Percentiles rank a stretch among this genome's conserved stretches.
These are phyloP conservation scores for Passalora sequoiae DNA, from an alignment of 2,329 filamentous ascomycete genomes.

Conservation along the genomic window DNA sequence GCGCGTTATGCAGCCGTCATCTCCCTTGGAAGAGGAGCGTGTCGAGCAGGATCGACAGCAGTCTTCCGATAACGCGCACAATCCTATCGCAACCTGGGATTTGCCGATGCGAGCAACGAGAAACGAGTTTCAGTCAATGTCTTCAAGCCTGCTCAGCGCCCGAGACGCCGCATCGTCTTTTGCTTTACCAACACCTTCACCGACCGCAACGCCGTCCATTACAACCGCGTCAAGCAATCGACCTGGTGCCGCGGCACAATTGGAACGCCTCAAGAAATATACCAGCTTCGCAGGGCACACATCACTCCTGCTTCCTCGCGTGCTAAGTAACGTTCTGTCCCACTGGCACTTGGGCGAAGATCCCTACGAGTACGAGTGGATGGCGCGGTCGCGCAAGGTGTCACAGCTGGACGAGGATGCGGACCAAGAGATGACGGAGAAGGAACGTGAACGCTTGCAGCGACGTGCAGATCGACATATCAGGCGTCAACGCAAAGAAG, in stretches of 20 bases:
- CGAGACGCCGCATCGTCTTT: conserved; percentile 12
- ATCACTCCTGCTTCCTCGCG: conserved; percentile 27
- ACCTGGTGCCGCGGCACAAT: conserved; percentile 28
- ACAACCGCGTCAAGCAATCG: conserved; percentile 24
- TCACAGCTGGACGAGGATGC: conserved; percentile 26
- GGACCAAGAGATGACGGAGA: conserved; percentile 35
- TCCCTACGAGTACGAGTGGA: conserved; percentile 40
- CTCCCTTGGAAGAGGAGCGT: too few relatives aligned
- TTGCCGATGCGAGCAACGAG: conserved; percentile 15
- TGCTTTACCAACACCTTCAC: conserved; percentile 29
- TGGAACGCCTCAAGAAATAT: conserved; percentile 35
- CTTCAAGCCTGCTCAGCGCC: conserved; percentile 3
- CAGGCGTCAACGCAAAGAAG: conserved; percentile 39
- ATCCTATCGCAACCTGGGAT: conserved; percentile 9
- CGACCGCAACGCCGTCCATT: conserved; percentile 29
- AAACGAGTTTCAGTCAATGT: conserved; percentile 1
- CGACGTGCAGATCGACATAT: conserved; percentile 38
- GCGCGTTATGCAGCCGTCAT: conserved; percentile 10
- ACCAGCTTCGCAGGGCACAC: conserved; percentile 32
- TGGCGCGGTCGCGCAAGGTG: conserved; percentile 29
- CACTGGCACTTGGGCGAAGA: conserved; percentile 41
- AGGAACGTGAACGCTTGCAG: conserved; percentile 35
- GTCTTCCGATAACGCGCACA: conserved; percentile 3
- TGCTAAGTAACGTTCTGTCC: conserved; percentile 35
- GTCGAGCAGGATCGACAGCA: conserved; percentile 6